phyloP scores from a whole-genome alignment of 176 grass and related monocot genomes.

The Puya raimondii region DNA sequence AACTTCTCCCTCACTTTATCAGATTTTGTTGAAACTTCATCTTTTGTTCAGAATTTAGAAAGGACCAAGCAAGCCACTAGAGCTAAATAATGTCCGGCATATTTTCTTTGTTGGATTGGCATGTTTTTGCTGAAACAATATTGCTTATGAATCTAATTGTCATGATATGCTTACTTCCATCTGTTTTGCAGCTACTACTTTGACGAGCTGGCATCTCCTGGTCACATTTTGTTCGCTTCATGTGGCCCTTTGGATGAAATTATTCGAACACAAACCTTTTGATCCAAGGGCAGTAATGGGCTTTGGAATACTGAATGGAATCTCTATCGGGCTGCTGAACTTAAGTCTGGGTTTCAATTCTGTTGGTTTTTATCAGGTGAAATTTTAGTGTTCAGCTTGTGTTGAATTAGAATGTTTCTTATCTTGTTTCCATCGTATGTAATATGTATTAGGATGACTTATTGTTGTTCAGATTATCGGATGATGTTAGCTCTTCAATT shows the following conservation, averaged over 20 bases:
- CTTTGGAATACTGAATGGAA: slow-evolving; percentile 13
- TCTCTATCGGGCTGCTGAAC: slow-evolving; percentile 9
- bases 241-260: slow-evolving; percentile 7
- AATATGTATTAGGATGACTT: not conserved
- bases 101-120: not conserved
- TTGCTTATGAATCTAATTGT: not conserved
- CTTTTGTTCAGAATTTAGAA: too few relatives aligned
- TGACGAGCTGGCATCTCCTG: slow-evolving; percentile 14
- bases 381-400: not conserved
- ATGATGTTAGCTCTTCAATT: too few relatives aligned
- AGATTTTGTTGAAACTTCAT: too few relatives aligned
- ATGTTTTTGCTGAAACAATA: not conserved
- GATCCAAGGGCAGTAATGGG: slow-evolving; percentile 14
- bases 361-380: slow-evolving; percentile 14
- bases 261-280: slow-evolving; percentile 15
- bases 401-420: not conserved
- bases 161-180: not conserved
- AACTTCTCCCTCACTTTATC: too few relatives aligned
- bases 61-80: not conserved
- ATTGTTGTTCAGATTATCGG: too few relatives aligned
- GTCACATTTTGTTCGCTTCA: slow-evolving; percentile 13
- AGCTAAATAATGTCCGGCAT: not conserved
- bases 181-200: slow-evolving; percentile 10
- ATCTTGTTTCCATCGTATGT: not conserved
- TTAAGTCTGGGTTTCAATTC: slow-evolving; percentile 13